These are phyloP conservation scores for Suillus plorans DNA, from an alignment of 768 basidiomycete genomes.

Conservation along the genomic window DNA sequence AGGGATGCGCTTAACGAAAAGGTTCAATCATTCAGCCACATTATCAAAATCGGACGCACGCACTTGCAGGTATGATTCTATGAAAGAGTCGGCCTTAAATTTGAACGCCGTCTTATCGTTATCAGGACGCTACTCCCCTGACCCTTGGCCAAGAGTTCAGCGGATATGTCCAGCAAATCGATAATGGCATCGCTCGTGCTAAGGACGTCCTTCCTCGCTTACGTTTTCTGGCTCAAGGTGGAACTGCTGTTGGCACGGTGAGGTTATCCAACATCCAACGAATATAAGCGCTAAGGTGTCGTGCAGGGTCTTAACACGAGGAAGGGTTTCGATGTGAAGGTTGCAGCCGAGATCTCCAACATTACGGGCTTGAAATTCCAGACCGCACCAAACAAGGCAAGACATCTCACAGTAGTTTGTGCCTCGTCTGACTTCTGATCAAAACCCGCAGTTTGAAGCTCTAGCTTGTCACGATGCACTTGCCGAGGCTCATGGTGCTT, in stretches of 20 bases:
- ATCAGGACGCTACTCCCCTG: constrained; percentile 92
- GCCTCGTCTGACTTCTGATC: neutral
- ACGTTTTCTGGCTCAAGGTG: constrained; percentile 91
- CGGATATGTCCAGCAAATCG: constrained; percentile 94
- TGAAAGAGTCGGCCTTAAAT: neutral
- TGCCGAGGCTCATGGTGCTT: constrained; percentile 96
- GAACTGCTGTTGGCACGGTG: constrained; percentile 97
- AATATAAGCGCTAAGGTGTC: constrained; percentile 9
- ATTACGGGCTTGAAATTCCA: constrained; percentile 88
- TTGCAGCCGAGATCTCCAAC: constrained; percentile 89
- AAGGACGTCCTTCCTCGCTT: constrained; percentile 81
- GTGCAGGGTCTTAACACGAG: constrained; percentile 91
- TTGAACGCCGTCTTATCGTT: constrained; percentile 8
- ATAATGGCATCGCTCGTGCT: constrained; percentile 86
- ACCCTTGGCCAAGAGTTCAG: constrained; percentile 99
- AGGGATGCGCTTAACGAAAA: constrained; percentile 84
- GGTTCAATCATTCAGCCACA: constrained; percentile 78
- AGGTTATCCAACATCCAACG: constrained; percentile 25
- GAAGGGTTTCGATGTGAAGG: constrained; percentile 92
- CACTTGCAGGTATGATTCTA: constrained; percentile 69
- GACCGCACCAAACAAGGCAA: constrained; percentile 97
- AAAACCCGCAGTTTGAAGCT: constrained; percentile 78
- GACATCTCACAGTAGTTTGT: constrained; percentile 11
- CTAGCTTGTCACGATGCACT: constrained; percentile 96
- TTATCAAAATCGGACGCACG: constrained; percentile 98